phyloP scores from a whole-genome alignment of 2,329 filamentous ascomycete species.

The Epichloe hybrida region DNA sequence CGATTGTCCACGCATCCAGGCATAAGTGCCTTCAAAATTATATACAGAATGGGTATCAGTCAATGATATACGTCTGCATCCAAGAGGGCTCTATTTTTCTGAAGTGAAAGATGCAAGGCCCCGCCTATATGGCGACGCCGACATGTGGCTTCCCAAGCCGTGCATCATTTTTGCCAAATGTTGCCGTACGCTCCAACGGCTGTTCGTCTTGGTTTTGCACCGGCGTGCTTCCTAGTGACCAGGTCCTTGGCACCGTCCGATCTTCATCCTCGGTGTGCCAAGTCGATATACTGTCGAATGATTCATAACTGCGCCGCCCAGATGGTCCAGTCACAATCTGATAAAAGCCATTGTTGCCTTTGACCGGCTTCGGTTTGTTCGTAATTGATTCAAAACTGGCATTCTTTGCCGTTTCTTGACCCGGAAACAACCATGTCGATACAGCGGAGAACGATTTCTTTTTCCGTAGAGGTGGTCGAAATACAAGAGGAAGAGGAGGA shows the following conservation, averaged over 20 bases:
- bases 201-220: conserved; percentile 27
- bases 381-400: conserved; percentile 38
- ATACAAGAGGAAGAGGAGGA: conserved; percentile 43
- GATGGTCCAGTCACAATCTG: conserved; percentile 32
- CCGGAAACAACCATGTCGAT: conserved; percentile 44
- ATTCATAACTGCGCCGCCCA: conserved; percentile 28
- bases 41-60: background rate
- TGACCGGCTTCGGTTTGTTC: conserved; percentile 40
- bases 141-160: conserved; percentile 11
- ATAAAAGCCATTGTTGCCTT: conserved; percentile 42
- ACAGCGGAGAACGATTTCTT: conserved; percentile 54
- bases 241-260: conserved; percentile 32
- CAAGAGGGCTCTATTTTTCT: background rate
- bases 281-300: conserved; percentile 34
- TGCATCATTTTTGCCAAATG: conserved; percentile 15
- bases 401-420: conserved; percentile 22
- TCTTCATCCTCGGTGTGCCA: conserved; percentile 34
- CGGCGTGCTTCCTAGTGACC: conserved; percentile 34
- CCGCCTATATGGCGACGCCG: conserved; percentile 15
- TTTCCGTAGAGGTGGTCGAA: conserved; percentile 48
- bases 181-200: conserved; percentile 22
- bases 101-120: background rate
- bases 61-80: background rate
- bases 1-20: background rate
- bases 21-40: background rate